Conservation (phyloP, 306 rosid species). For the Pyrus communis region DNA sequence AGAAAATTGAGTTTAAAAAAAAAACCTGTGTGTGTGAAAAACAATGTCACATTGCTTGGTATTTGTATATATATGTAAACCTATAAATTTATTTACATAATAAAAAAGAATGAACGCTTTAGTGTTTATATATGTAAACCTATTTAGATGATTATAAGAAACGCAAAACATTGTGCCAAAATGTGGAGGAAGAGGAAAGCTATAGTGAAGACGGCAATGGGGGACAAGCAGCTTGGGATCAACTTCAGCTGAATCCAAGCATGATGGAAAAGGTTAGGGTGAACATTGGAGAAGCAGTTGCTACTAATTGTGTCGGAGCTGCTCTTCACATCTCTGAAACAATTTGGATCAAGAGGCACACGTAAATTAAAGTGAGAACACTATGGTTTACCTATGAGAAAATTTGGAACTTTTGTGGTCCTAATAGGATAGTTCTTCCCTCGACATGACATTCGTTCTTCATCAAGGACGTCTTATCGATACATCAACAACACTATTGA, state of each 20-base stretch:
- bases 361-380: not conserved
- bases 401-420: not conserved
- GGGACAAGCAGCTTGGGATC: constrained; percentile 62
- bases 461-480: too few relatives aligned
- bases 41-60: too few relatives aligned
- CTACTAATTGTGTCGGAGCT: constrained; percentile 52
- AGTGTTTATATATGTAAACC: too few relatives aligned
- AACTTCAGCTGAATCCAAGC: constrained; percentile 44
- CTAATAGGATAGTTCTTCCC: not conserved
- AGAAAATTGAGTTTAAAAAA: too few relatives aligned
- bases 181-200: constrained; percentile 60
- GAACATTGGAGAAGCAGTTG: constrained; percentile 43
- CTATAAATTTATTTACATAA: too few relatives aligned
- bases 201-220: constrained; percentile 45
- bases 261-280: constrained; percentile 40
- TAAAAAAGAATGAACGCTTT: too few relatives aligned
- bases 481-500: too few relatives aligned
- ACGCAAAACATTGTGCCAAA: constrained; percentile 53
- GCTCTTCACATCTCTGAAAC: constrained; percentile 57
- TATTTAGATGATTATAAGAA: constrained; percentile 21
- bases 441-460: too few relatives aligned
- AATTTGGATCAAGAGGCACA: not conserved
- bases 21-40: too few relatives aligned
- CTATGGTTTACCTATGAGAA: not conserved
- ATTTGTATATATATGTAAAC: too few relatives aligned